phyloP scores from a whole-genome alignment of 2,329 filamentous ascomycete species.

The Purpureocillium lavendulum region DNA sequence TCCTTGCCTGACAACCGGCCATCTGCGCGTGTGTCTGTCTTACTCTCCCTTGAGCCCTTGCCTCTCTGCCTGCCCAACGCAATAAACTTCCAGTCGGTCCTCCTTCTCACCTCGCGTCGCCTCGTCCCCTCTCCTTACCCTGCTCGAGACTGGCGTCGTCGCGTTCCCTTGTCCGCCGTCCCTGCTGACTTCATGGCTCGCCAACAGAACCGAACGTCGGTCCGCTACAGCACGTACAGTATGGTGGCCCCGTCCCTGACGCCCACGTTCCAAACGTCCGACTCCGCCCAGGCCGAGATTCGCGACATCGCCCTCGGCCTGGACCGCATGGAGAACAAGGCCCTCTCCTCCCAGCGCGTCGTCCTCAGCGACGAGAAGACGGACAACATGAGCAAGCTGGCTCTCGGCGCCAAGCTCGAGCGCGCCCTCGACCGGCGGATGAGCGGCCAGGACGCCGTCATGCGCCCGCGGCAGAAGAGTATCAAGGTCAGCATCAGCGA shows the following conservation, averaged over 20 bases:
- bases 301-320: slow-evolving; percentile 69
- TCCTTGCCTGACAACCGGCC: background rate
- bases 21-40: background rate
- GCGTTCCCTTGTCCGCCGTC: background rate
- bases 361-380: slow-evolving; percentile 70
- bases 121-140: background rate
- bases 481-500: slow-evolving; percentile 15
- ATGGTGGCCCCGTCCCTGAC: slow-evolving; percentile 53
- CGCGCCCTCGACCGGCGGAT: slow-evolving; percentile 79
- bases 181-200: slow-evolving; percentile 9
- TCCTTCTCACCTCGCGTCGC: slow-evolving; percentile 1
- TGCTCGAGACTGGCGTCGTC: background rate
- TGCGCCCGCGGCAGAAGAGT: slow-evolving; percentile 47
- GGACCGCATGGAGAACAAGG: slow-evolving; percentile 84
- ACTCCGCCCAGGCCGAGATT: slow-evolving; percentile 50
- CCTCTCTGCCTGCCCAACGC: background rate
- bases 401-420: slow-evolving; percentile 83
- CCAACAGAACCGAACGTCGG: slow-evolving; percentile 41
- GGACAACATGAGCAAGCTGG: slow-evolving; percentile 76
- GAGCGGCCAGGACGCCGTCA: slow-evolving; percentile 81
- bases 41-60: slow-evolving; percentile 3
- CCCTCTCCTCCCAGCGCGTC: slow-evolving; percentile 66
- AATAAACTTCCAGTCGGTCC: too few relatives aligned
- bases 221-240: slow-evolving; percentile 54
- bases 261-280: slow-evolving; percentile 41